Evolutionary conservation across 495 filamentous ascomycete genomes (phyloP), one percentile per base, ranked within the genome.

Genomic region (Podospora pseudocomata): DNA sequence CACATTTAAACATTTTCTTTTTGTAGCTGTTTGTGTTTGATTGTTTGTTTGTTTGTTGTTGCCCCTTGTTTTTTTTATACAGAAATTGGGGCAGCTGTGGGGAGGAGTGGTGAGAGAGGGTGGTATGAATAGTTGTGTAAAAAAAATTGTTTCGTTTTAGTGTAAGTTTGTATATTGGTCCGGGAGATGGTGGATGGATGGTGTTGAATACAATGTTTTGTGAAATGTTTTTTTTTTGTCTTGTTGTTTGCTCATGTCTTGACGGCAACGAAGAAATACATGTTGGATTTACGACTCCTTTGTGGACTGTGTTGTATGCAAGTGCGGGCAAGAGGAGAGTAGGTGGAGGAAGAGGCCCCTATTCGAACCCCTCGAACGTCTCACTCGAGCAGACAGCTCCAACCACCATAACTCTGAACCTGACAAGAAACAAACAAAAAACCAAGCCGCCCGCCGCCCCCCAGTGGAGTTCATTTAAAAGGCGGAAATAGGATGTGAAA

Each of bases 1-100:
- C 56, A 59, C 56, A 59, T 27, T 11, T 16, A 58, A 58, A 56
- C 54, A 56, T 58, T 58, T 58, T 11, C 55, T 58, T 58, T 20
- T 58, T 58, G 18, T 9, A 19, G 18, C 13, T 6, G 34, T 39
- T 11, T 57, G 54, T 57, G 54, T 57, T 23, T 3, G 20, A 11
- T 57, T n/a, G 2, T 23, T 57, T 23, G 23, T 3, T 20, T 18
- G 6, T 6, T 58, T 58, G 55, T 0, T 58, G 55, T 58, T 18
- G n/a, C 23, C 55, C 39, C 39, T 16, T 32, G 3, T 49, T 49
- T 11, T 49, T 11, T 49, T 1, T 23, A 23, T 13, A 49, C 18
- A 49, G 39, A 49, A 49, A 49, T 49, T 16, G 13, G 39, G 39
- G 39, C 39, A 13, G 39, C 39, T 3, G 39, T 16, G 39, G 5